Percentiles rank a stretch among this genome's conserved stretches.
phyloP scores from a whole-genome alignment of 2,329 filamentous ascomycete species.

The Colletotrichum trifolii region DNA sequence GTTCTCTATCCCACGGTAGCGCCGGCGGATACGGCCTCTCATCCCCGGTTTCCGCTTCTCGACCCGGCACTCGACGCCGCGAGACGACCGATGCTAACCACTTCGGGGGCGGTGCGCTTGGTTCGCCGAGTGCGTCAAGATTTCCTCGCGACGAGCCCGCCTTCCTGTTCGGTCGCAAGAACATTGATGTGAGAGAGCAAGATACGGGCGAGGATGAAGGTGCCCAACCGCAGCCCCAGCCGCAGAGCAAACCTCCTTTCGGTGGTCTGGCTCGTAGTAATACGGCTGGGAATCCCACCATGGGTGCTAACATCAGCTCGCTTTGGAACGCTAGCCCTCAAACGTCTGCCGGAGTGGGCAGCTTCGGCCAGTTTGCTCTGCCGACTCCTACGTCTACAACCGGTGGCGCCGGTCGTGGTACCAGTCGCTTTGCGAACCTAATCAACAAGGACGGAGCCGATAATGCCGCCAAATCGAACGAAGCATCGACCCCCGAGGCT shows the following conservation, averaged over 20 bases:
- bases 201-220: constrained; percentile 57
- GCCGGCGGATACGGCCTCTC: constrained; percentile 74
- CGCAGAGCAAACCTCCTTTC: constrained; percentile 51
- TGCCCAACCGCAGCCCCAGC: constrained; percentile 37
- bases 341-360: constrained; percentile 73
- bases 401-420: constrained; percentile 74
- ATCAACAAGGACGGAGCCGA: constrained; percentile 83
- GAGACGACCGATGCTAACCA: constrained; percentile 81
- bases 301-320: constrained; percentile 53
- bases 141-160: constrained; percentile 72
- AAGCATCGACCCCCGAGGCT: constrained; percentile 52
- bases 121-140: constrained; percentile 71
- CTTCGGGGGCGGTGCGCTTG: constrained; percentile 61
- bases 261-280: constrained; percentile 65
- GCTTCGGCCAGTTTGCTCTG: constrained; percentile 91
- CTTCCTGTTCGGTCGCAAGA: constrained; percentile 68
- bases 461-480: constrained; percentile 62
- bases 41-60: constrained; percentile 76
- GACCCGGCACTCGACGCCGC: constrained; percentile 82
- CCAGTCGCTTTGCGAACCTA: constrained; percentile 87
- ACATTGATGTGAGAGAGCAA: constrained; percentile 62
- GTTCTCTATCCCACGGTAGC: constrained; percentile 80
- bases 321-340: constrained; percentile 52
- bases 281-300: constrained; percentile 59
- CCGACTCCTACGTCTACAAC: constrained; percentile 62